These are phyloP conservation scores for Plasmodium vinckei DNA, from an alignment of 169 alveolate species.

Conservation along the genomic window DNA sequence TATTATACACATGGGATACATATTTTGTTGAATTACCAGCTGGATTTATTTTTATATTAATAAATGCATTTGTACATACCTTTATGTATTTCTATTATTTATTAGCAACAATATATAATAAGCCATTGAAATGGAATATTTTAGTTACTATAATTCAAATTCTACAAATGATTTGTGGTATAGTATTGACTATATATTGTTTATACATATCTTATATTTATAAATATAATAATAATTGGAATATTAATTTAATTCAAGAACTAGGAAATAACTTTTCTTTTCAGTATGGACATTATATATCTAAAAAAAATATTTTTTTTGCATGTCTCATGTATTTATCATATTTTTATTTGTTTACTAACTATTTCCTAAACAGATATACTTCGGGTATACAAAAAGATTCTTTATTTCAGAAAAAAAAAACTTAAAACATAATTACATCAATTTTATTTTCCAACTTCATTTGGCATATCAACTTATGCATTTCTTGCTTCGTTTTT, in stretches of 20 bases:
- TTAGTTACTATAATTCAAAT: conserved; percentile 85
- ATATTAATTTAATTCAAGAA: conserved; percentile 2
- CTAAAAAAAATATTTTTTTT: conserved; percentile 53
- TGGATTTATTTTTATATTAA: conserved; percentile 86
- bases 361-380: conserved; percentile 75
- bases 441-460: too few relatives aligned
- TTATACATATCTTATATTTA: conserved; percentile 50
- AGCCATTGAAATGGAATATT: conserved; percentile 86
- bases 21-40: conserved; percentile 85
- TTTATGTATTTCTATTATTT: conserved; percentile 89
- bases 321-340: conserved; percentile 80
- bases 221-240: conserved; percentile 52
- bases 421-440: background rate
- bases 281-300: conserved; percentile 75
- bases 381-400: background rate
- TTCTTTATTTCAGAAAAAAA: background rate
- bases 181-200: conserved; percentile 55
- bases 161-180: conserved; percentile 86
- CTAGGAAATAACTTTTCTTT: conserved; percentile 48
- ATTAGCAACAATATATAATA: conserved; percentile 78
- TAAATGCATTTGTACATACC: conserved; percentile 87
- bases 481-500: too few relatives aligned
- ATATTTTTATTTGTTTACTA: conserved; percentile 70
- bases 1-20: conserved; percentile 91
- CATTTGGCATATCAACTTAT: too few relatives aligned